A percentile compares a stretch with the other conserved stretches of the same genome.
Conservation (phyloP, 352 stramenopile species). For the Phytopythium helicoides region DNA sequence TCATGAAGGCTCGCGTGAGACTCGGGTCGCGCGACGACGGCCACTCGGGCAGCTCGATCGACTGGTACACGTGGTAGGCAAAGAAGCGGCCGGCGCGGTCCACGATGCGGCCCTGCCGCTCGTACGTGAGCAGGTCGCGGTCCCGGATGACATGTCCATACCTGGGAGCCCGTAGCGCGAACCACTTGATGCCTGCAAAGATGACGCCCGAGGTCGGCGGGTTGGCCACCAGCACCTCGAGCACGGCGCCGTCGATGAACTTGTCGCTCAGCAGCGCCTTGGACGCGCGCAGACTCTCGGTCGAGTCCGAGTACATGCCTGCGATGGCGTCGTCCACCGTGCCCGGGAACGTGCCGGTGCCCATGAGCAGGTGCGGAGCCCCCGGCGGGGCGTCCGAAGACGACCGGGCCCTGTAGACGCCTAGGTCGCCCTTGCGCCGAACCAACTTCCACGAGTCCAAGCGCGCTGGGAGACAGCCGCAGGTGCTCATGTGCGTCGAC, state of each 20-base stretch:
- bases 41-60: conserved; percentile 57
- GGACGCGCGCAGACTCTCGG: conserved; percentile 46
- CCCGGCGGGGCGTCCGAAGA: not conserved
- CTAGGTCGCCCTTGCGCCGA: conserved; percentile 48
- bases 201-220: conserved; percentile 38
- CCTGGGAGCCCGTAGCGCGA: conserved; percentile 41
- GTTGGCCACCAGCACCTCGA: conserved; percentile 60
- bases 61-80: conserved; percentile 57
- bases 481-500: conserved; percentile 51
- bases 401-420: conserved; percentile 43
- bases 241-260: conserved; percentile 50
- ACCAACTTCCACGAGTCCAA: conserved; percentile 56
- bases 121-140: conserved; percentile 52
- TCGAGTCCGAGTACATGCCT: conserved; percentile 47
- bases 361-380: conserved; percentile 19
- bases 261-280: conserved; percentile 43
- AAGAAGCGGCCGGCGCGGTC: conserved; percentile 51
- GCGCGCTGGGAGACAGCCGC: conserved; percentile 20
- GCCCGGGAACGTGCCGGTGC: conserved; percentile 52
- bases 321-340: conserved; percentile 55
- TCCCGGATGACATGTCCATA: conserved; percentile 40
- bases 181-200: conserved; percentile 68
- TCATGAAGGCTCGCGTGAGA: conserved; percentile 38
- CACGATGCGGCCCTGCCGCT: conserved; percentile 62
- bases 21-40: conserved; percentile 25